Evolutionary conservation across 176 grass and related monocot species (phyloP), one percentile per base, ranked within the genome.

Genomic region (Saccharum spontaneum): DNA sequence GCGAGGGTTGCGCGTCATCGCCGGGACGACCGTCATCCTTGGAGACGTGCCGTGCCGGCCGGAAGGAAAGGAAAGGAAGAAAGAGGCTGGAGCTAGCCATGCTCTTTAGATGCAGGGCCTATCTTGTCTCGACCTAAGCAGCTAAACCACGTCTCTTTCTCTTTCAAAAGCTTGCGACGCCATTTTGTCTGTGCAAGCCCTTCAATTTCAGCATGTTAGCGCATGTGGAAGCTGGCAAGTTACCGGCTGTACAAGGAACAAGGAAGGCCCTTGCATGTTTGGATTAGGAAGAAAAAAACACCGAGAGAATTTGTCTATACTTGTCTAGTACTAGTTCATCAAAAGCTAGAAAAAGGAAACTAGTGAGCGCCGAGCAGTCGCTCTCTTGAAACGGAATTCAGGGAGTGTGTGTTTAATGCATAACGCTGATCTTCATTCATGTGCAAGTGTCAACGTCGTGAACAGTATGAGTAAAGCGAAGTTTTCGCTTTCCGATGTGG

Each of bases 1-100:
- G 65, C 41, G 80, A 84, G 69, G 67, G 55, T 79, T 72, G 80
- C 80, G 33, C 44, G 73, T 13, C 20, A 74, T 30, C 38, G 24
- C 13, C 71, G 48, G 12, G 61, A 49, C 36, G 46, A 20, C 69
- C 79, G 18, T 79, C 79, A 15, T 78, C 81, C 33, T 33, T 40
- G 65, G 17, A 39, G 73, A 77, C 16, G 60, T 69, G 69, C 69
- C 76, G 46, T 80, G 75, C 59, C 5, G 26, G 20, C 5, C 36
- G 37, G 20, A 67, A 43, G 6, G 66, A 44, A 4, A 39, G 8
- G 71, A 10, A 64, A 36, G 13, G 33, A 34, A 34, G 33, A 34
- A 34, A 65, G 3, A 23, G 9, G 28, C 28, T 28, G 28, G 28
- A 28, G 28, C n/a, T n/a, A n/a, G n/a, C 28, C 28, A 28, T 28